Conservation (phyloP, 345 rosid genomes). For the Lenwebbia sp. region DNA sequence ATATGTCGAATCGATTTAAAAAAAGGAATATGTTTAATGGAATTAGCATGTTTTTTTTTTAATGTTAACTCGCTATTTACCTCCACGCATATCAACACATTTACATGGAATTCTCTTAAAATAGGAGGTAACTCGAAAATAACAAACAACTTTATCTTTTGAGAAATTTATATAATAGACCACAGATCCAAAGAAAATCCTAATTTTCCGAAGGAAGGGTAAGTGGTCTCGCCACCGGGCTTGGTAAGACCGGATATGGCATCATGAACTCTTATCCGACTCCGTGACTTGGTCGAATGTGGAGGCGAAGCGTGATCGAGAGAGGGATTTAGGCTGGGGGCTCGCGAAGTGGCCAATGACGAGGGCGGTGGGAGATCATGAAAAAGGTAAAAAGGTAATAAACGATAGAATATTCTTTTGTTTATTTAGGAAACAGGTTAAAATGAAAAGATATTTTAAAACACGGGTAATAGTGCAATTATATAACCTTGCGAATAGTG, state of each 20-base stretch:
- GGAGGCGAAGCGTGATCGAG: background rate
- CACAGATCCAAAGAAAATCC: background rate
- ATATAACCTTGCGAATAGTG: no score
- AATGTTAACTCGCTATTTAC: background rate
- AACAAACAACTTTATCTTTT: background rate
- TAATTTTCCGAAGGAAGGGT: background rate
- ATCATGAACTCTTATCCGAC: background rate
- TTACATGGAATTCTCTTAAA: background rate
- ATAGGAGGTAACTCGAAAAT: background rate
- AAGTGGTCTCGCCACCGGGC: background rate
- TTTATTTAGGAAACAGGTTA: no score
- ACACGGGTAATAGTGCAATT: no score
- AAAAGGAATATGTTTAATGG: background rate
- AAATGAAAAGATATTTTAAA: background rate
- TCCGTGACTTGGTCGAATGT: background rate
- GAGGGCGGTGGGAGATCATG: background rate
- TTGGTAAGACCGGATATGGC: background rate
- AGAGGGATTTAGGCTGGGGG: background rate
- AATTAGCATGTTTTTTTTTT: background rate
- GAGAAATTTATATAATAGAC: background rate
- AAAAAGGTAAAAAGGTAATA: background rate
- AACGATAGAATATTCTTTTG: background rate
- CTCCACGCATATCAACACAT: background rate
- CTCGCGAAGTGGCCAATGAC: background rate
- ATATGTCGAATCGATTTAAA: background rate